These are phyloP conservation scores for Guyanaporus albipodus DNA, from an alignment of 768 basidiomycete genomes.

Conservation along the genomic window DNA sequence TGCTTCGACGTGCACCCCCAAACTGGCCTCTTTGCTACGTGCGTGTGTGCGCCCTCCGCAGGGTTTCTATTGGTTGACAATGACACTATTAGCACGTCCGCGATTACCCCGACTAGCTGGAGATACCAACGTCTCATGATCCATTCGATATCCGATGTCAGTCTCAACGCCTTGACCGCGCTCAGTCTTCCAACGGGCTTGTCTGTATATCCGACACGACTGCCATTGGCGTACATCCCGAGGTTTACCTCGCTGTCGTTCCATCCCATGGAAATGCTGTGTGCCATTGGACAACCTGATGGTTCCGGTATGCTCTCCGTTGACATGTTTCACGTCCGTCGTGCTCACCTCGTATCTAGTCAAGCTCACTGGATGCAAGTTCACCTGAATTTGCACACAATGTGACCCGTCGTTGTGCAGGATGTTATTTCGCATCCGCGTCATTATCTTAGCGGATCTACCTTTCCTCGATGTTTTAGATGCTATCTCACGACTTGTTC, in stretches of 20 bases:
- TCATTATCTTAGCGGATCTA: conserved; percentile 18
- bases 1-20: conserved; percentile 85
- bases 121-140: conserved; percentile 61
- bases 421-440: background rate
- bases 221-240: conserved; percentile 58
- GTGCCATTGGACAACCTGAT: conserved; percentile 68
- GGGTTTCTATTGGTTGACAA: conserved; percentile 4
- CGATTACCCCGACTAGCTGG: conserved; percentile 57
- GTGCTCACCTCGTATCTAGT: conserved; percentile 33
- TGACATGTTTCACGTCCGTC: background rate
- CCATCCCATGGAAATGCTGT: conserved; percentile 86
- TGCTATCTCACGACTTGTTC: conserved; percentile 12
- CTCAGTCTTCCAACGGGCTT: conserved; percentile 54
- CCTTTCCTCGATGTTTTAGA: conserved; percentile 1
- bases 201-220: conserved; percentile 49
- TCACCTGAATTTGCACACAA: conserved; percentile 23
- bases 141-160: conserved; percentile 46
- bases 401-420: background rate
- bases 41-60: conserved; percentile 28
- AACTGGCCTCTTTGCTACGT: conserved; percentile 84
- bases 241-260: conserved; percentile 65
- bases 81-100: conserved; percentile 51
- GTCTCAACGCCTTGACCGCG: conserved; percentile 34
- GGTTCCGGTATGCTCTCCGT: conserved; percentile 45
- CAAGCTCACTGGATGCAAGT: conserved; percentile 56